phyloP scores from a whole-genome alignment of 352 stramenopile species.

The Globisporangium nodosum region DNA sequence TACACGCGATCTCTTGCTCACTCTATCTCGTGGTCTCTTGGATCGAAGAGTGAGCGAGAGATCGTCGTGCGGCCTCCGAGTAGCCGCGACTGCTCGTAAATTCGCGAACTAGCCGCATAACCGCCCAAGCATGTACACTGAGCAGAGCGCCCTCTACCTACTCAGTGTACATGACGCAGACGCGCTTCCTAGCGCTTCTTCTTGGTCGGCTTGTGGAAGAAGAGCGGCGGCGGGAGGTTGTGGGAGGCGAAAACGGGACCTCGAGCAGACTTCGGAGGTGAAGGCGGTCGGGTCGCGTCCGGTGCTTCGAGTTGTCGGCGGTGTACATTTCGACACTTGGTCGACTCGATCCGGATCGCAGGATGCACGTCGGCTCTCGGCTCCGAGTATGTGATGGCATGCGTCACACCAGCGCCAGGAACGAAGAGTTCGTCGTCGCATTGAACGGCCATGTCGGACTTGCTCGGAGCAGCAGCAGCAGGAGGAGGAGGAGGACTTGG shows the following conservation, averaged over 20 bases:
- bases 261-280: not conserved
- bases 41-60: conserved; percentile 2
- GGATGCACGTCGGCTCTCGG: not conserved
- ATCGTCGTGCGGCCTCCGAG: not conserved
- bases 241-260: conserved; percentile 1
- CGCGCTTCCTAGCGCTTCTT: not conserved
- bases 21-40: not conserved
- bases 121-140: not conserved
- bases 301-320: not conserved
- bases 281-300: not conserved
- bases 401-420: not conserved
- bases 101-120: not conserved
- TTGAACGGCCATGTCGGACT: conserved; percentile 22
- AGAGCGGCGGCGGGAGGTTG: conserved; percentile 35
- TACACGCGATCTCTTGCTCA: not conserved
- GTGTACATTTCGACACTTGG: not conserved
- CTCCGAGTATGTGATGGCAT: not conserved
- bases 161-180: too few species aligned
- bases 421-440: conserved; percentile 17
- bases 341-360: conserved; percentile 2
- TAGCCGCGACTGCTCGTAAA: not conserved
- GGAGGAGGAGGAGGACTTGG: not conserved
- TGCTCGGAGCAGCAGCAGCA: not conserved
- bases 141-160: too few species aligned
- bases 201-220: conserved; percentile 31